Conservation (phyloP, 108 stramenopile genomes). For the Discostella stelligeroides region DNA sequence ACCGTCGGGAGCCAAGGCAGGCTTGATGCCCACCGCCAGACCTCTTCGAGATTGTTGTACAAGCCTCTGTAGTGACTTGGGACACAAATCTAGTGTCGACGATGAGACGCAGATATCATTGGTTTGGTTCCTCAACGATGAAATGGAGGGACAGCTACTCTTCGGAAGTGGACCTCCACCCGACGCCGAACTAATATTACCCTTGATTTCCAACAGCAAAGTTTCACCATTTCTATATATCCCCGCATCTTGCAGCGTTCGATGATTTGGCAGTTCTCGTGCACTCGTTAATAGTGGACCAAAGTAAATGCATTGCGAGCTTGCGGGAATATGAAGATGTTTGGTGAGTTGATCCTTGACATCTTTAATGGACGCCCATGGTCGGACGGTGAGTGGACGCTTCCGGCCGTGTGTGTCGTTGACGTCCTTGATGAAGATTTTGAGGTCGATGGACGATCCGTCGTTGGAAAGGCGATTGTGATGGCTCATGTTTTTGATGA, state of each 20-base stretch:
- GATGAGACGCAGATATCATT: constrained; percentile 74
- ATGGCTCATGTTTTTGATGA: constrained; percentile 24
- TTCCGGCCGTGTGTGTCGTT: constrained; percentile 68
- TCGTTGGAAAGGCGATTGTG: not conserved
- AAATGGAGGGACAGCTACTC: constrained; percentile 36
- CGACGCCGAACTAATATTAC: not conserved
- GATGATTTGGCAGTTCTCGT: constrained; percentile 75
- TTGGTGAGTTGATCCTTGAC: constrained; percentile 76
- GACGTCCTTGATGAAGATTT: constrained; percentile 82
- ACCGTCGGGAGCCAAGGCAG: constrained; percentile 91
- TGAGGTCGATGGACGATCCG: constrained; percentile 54
- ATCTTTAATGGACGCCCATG: constrained; percentile 88
- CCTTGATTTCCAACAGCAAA: constrained; percentile 72
- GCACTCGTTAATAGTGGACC: constrained; percentile 71
- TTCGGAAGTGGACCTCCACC: not conserved
- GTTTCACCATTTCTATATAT: constrained; percentile 86
- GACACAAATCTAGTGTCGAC: constrained; percentile 66
- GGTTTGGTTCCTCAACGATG: constrained; percentile 37
- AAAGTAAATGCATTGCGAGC: constrained; percentile 74
- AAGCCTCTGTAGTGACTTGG: constrained; percentile 56
- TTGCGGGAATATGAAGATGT: constrained; percentile 68
- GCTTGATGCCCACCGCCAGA: constrained; percentile 77
- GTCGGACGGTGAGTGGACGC: constrained; percentile 68
- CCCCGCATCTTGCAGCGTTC: constrained; percentile 85
- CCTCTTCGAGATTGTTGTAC: constrained; percentile 72